Base-by-base conservation (phyloP, 345 rosid genomes). In the Bruguiera sexangula region DNA sequence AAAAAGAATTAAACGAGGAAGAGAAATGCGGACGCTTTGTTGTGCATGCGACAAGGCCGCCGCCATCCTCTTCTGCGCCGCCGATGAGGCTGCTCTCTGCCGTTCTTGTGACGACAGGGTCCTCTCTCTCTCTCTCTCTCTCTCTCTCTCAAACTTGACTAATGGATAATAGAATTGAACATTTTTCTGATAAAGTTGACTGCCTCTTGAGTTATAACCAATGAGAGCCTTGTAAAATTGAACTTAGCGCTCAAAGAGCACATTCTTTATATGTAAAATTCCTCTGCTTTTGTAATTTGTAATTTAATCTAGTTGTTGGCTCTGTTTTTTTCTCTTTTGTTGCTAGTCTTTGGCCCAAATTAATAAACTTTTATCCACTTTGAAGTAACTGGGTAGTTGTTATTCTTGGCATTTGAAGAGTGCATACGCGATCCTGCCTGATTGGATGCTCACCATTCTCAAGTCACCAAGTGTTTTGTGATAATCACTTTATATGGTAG, bases 61-160 rank as follows among this genome's bases (percentile, higher is more conserved):
- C 48, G 97, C 94, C 18, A 87, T 87, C 56, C 80, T 91, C 27
- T 91, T 91, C 81, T 91, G 97, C 73, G 97, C 97, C 48, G 92
- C 92, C 67, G 94, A 91, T 54, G 97, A 89, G 80, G 97, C 97
- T 62, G 85, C 97, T 30, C 95, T 89, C 24, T 91, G 97, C 80
- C 85, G 86, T 70, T 54, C 95, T 63, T 91, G 97, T 69, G 95
- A 89, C 73, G 91, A 91, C 56, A 87, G 89, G 82, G 97, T 80
- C 53, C 30, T 24, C 29, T 60, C 29, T 15, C 15, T 54, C 26
- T 31, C 32, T 31, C 32, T 30, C 1, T 34, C 36, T 6, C 36
- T 34, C 36, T 58, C 16, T 21, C 8, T 10, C 27, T 24, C 29
- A 24, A 56, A 24, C 60, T 56, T 56, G 31, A 56, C 22, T 1